Percentiles rank a stretch among this genome's conserved stretches.
Conservation (phyloP, 202 grass and related monocot genomes). For the Tripidium arundinaceum region DNA sequence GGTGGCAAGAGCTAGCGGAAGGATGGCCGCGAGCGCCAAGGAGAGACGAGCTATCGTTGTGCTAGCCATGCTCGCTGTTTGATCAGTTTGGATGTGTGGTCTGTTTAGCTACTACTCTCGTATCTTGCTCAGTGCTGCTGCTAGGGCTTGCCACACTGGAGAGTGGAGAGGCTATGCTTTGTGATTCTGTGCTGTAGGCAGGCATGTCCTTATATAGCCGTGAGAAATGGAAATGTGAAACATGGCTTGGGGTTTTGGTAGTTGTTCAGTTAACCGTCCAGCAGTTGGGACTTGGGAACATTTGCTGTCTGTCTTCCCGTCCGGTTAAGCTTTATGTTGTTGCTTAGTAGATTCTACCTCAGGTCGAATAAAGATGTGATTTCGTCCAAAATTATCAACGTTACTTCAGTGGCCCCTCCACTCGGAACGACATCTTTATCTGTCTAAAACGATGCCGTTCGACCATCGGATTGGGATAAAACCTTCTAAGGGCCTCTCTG, state of each 20-base stretch:
- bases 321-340: neutral
- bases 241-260: neutral
- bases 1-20: neutral
- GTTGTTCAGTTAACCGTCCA: neutral
- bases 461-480: no score
- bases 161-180: neutral
- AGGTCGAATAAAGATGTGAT: neutral
- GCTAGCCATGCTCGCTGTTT: neutral
- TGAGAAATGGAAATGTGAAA: neutral
- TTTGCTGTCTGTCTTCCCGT: neutral
- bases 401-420: neutral
- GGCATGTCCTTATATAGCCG: neutral
- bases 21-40: neutral
- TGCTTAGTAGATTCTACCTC: no score
- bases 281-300: neutral
- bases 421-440: no score
- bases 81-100: neutral
- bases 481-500: no score
- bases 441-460: no score
- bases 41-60: neutral
- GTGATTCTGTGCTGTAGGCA: no score
- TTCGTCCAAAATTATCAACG: neutral
- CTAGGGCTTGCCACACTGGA: neutral
- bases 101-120: neutral
- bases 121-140: neutral